Evolutionary conservation across 768 basidiomycete species (phyloP).

Genomic region (Mrakia gelida): DNA sequence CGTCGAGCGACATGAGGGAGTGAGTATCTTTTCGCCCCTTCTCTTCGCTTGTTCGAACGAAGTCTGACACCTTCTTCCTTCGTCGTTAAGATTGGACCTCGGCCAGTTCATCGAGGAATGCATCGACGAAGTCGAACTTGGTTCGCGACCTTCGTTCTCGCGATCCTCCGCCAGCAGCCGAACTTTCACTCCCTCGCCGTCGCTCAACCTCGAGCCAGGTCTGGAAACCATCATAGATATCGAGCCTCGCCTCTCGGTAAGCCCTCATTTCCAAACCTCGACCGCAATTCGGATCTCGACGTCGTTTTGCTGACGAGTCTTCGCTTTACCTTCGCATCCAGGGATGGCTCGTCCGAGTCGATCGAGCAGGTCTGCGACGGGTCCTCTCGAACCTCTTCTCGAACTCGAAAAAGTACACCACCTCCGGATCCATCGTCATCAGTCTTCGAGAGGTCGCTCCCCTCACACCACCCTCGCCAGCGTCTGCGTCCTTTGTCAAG

Average conservation of each 20-base stretch:
- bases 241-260: neutral
- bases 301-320: neutral
- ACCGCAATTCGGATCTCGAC: neutral
- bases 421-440: neutral
- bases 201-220: neutral
- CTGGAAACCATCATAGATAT: slow-evolving; percentile 1
- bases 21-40: neutral
- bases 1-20: neutral
- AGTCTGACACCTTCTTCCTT: neutral
- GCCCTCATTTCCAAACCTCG: neutral
- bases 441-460: neutral
- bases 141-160: neutral
- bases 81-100: neutral
- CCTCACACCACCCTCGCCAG: neutral
- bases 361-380: neutral
- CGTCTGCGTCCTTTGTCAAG: neutral
- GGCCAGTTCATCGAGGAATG: slow-evolving; percentile 2
- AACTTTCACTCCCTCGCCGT: neutral
- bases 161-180: neutral
- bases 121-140: neutral
- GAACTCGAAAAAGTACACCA: neutral
- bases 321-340: neutral
- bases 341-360: neutral
- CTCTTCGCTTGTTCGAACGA: neutral
- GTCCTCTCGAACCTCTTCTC: neutral